A percentile compares a stretch with the other conserved stretches of the same genome.
Conservation (phyloP, 768 basidiomycete species). For the Rickenella mellea region DNA sequence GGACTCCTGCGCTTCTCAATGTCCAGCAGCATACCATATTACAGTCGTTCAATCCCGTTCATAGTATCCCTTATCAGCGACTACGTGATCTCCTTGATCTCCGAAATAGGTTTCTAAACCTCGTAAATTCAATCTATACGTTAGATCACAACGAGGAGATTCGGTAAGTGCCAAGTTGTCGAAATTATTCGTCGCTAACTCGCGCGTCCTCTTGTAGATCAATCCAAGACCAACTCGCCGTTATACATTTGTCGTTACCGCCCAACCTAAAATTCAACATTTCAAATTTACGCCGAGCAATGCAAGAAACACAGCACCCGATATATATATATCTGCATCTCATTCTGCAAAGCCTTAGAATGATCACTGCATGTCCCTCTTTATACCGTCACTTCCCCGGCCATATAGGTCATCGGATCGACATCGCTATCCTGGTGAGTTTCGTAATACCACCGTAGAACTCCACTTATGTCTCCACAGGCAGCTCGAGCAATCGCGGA, state of each 20-base stretch:
- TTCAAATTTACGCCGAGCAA: neutral
- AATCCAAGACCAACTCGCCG: too few relatives aligned
- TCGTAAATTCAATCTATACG: too few relatives aligned
- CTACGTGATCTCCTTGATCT: too few relatives aligned
- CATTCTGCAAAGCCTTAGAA: neutral
- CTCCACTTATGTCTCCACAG: neutral
- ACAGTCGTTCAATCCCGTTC: too few relatives aligned
- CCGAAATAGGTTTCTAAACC: too few relatives aligned
- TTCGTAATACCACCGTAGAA: neutral
- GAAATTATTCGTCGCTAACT: too few relatives aligned
- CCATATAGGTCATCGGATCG: neutral
- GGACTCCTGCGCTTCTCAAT: too few relatives aligned
- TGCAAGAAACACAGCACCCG: neutral
- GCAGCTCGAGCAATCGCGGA: neutral
- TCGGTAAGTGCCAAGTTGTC: too few relatives aligned
- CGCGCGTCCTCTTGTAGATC: too few relatives aligned
- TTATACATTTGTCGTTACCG: neutral
- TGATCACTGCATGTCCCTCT: neutral
- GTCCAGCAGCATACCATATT: too few relatives aligned
- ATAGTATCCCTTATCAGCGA: too few relatives aligned
- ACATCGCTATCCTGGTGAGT: neutral
- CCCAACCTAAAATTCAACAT: neutral
- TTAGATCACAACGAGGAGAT: too few relatives aligned
- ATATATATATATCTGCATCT: neutral
- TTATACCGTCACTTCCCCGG: neutral